phyloP scores from a whole-genome alignment of 139 green algal genomes.

The Auxenochlorella pyrenoidosa region DNA sequence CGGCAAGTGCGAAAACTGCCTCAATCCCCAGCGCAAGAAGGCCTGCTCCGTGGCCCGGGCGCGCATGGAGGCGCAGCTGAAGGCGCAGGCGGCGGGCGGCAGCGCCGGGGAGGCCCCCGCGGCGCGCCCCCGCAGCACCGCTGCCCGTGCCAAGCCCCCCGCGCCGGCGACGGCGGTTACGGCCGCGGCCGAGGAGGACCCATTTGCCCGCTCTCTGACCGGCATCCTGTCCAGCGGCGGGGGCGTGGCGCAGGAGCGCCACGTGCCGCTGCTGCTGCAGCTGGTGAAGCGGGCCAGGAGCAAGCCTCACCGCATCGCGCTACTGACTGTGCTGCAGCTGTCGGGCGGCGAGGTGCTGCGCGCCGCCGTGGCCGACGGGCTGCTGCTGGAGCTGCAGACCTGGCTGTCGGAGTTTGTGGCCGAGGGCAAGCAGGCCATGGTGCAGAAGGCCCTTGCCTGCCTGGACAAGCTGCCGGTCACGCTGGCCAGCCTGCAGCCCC shows the following conservation, averaged over 20 bases:
- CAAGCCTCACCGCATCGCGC: conserved; percentile 35
- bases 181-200: background rate
- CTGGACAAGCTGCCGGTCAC: conserved; percentile 48
- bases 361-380: conserved; percentile 10
- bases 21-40: conserved; percentile 53
- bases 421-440: conserved; percentile 23
- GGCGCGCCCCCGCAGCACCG: background rate
- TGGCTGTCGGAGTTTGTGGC: conserved; percentile 41
- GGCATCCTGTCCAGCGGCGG: conserved; percentile 32
- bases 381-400: conserved; percentile 31
- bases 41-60: conserved; percentile 25
- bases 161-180: background rate
- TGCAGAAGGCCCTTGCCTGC: conserved; percentile 7
- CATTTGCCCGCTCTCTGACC: conserved; percentile 19
- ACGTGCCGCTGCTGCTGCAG: conserved; percentile 32
- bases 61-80: conserved; percentile 19
- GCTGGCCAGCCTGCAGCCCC: conserved; percentile 29
- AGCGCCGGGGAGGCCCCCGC: background rate
- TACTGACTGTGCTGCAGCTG: conserved; percentile 39
- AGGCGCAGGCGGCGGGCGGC: background rate
- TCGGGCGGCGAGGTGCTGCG: conserved; percentile 29
- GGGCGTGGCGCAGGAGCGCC: conserved; percentile 23
- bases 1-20: conserved; percentile 46
- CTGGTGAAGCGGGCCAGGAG: conserved; percentile 25
- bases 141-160: background rate